Base-by-base conservation (phyloP, 2,329 filamentous ascomycete species). In the Chaetoscypha palmicola region DNA sequence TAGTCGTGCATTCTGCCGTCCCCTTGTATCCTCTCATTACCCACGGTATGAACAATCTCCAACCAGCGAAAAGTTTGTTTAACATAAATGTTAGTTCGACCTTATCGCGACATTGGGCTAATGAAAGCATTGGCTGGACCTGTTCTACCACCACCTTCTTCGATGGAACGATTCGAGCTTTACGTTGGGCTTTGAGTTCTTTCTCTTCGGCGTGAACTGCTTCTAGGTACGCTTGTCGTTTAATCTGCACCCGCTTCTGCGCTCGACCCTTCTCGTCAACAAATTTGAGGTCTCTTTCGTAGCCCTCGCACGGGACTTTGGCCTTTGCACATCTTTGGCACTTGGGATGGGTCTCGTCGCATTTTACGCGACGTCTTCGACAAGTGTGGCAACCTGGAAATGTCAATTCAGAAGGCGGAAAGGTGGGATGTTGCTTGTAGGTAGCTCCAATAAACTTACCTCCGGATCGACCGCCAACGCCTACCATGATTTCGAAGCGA, bases 231-330 rank as follows among this genome's bases (percentile, higher is more conserved):
- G 49, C 49, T 31, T 51, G 46, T 22, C 46, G 28, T 30, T 51
- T 51, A 9, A 48, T 33, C 19, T 49, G 43, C 5, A 51, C 49
- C 14, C 49, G 30, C 35, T 51, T 51, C 34, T 51, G 43, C 3
- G 49, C 49, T 26, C 45, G 34, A 17, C 40, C 22, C 30, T 51
- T 49, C 41, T 51, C 49, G 43, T 51, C 49, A 26, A 51, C 49
- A 19, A 51, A 51, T 31, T 49, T 51, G 19, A 51, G 32, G 14
- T 49, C 47, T 20, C 42, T 34, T 12, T 23, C 41, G 33, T 51
- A 51, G 10, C 49, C 49, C 17, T 47, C 46, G 31, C 49, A 51
- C 14, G 36, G 16, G 12, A 49, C 36, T 14, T 45, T 48, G 10
- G 41, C 46, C 36, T 49, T 51, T n/a, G 22, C 22, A 31, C 49